Conservation (phyloP, 1,139 yeast species). For the Zygoascus meyerae region DNA sequence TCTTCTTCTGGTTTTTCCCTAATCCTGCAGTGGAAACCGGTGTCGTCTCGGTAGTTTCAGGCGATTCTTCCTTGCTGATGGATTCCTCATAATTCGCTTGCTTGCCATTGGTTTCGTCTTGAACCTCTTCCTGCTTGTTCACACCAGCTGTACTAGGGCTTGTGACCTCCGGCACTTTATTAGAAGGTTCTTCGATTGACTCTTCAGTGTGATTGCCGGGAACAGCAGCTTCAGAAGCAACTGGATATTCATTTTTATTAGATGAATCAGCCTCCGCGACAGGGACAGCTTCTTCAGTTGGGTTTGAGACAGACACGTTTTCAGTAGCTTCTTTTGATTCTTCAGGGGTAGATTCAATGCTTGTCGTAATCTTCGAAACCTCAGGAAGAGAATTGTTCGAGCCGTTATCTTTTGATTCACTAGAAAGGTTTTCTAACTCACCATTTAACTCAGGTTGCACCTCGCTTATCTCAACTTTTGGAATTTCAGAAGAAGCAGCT, state of each 20-base stretch:
- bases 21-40: constrained; percentile 21
- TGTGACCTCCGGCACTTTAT: constrained; percentile 13
- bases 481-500: not conserved
- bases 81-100: constrained; percentile 15
- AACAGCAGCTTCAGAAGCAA: constrained; percentile 6
- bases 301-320: not conserved
- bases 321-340: not conserved
- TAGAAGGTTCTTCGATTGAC: constrained; percentile 14
- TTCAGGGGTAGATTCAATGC: no score
- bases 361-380: no score
- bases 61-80: constrained; percentile 16
- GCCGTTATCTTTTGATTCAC: no score
- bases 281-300: not conserved
- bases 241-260: no score
- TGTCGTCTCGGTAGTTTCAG: constrained; percentile 19
- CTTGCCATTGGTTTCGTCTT: constrained; percentile 15
- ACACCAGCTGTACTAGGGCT: constrained; percentile 16
- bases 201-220: constrained; percentile 15
- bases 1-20: constrained; percentile 18
- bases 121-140: constrained; percentile 14
- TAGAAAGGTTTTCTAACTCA: no score
- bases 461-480: not conserved
- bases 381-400: no score
- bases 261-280: not conserved
- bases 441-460: not conserved